Conservation (phyloP, 2,329 filamentous ascomycete species). For the Trichoderma gracile region DNA sequence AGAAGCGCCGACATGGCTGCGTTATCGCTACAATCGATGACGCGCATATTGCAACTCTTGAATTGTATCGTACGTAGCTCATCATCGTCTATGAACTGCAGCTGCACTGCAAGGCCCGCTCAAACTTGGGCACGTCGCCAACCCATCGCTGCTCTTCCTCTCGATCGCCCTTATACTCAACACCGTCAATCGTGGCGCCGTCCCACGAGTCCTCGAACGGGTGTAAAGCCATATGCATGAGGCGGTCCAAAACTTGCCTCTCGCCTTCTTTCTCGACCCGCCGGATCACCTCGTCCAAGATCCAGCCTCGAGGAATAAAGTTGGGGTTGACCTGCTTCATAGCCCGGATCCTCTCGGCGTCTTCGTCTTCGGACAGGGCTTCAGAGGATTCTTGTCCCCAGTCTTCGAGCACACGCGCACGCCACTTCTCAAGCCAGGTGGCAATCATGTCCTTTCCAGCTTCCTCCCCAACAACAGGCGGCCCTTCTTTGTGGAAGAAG, state of each 20-base stretch:
- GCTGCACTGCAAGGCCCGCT: slow-evolving; percentile 87
- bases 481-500: slow-evolving; percentile 80
- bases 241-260: slow-evolving; percentile 70
- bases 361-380: slow-evolving; percentile 43
- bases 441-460: slow-evolving; percentile 67
- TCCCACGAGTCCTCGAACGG: slow-evolving; percentile 83
- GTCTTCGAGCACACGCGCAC: slow-evolving; percentile 69
- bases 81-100: slow-evolving; percentile 72
- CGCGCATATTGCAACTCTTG: not conserved
- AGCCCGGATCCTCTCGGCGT: slow-evolving; percentile 63
- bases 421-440: slow-evolving; percentile 82
- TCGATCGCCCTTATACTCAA: slow-evolving; percentile 57
- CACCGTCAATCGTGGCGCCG: slow-evolving; percentile 48
- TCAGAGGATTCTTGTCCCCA: slow-evolving; percentile 57
- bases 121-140: slow-evolving; percentile 76
- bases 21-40: not conserved
- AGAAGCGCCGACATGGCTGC: not conserved
- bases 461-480: slow-evolving; percentile 59
- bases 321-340: slow-evolving; percentile 93
- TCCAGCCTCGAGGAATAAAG: slow-evolving; percentile 88
- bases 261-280: slow-evolving; percentile 84
- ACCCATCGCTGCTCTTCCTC: slow-evolving; percentile 81
- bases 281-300: slow-evolving; percentile 89
- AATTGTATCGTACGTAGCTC: too few relatives aligned
- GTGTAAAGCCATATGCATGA: slow-evolving; percentile 80